A percentile compares a stretch with the other conserved stretches of the same genome.
Conservation (phyloP, 2,329 filamentous ascomycete species). For the Capronia coronata region DNA sequence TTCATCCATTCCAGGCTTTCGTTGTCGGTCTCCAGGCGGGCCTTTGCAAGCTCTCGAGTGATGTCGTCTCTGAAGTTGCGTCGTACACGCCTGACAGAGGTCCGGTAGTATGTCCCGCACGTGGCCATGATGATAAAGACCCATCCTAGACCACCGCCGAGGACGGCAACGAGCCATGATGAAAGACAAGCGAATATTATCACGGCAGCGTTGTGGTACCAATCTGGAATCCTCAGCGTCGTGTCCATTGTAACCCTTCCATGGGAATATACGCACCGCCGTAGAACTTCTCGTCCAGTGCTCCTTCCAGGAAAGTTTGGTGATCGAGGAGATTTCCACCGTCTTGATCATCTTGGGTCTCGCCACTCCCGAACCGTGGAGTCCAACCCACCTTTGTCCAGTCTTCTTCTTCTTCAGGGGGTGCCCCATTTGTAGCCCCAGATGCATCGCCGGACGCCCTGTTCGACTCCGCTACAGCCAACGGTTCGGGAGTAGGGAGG, state of each 20-base stretch:
- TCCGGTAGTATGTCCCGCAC: conserved; percentile 94
- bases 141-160: conserved; percentile 90
- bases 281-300: conserved; percentile 81
- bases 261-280: conserved; percentile 55
- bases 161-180: conserved; percentile 81
- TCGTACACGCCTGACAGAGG: conserved; percentile 84
- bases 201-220: conserved; percentile 95
- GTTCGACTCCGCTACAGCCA: conserved; percentile 53
- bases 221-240: conserved; percentile 53
- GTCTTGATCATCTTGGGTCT: conserved; percentile 45
- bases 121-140: conserved; percentile 85
- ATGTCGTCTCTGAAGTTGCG: conserved; percentile 96
- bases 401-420: conserved; percentile 47
- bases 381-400: conserved; percentile 74
- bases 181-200: conserved; percentile 87
- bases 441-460: conserved; percentile 44
- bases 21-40: conserved; percentile 77
- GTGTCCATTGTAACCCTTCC: neutral
- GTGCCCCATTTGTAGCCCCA: conserved; percentile 44
- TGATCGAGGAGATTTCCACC: conserved; percentile 70
- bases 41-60: conserved; percentile 78
- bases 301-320: conserved; percentile 76
- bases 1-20: conserved; percentile 99
- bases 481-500: conserved; percentile 67
- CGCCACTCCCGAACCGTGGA: conserved; percentile 63